These are phyloP conservation scores for Talaromyces albobiverticillius DNA, from an alignment of 2,329 filamentous ascomycete genomes.

Conservation along the genomic window DNA sequence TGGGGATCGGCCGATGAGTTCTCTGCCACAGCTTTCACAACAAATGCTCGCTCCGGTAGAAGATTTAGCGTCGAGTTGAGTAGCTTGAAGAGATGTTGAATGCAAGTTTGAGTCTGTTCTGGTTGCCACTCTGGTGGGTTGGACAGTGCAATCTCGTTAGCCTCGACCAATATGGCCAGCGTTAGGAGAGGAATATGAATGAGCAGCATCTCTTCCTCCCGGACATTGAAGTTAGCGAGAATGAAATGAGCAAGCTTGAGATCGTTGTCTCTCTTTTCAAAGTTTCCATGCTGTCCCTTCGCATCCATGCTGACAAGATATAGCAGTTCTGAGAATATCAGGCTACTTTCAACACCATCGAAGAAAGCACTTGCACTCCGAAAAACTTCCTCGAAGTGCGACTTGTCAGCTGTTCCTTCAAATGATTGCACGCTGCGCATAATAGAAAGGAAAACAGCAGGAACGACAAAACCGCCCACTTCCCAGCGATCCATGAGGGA, in stretches of 20 bases:
- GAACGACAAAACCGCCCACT: constrained; percentile 84
- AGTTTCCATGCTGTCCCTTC: constrained; percentile 49
- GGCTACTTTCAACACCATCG: constrained; percentile 88
- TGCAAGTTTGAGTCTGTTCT: constrained; percentile 20
- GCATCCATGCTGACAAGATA: constrained; percentile 56
- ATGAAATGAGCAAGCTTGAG: constrained; percentile 78
- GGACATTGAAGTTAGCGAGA: constrained; percentile 82
- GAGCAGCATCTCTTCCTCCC: constrained; percentile 92
- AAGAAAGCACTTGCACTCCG: constrained; percentile 95
- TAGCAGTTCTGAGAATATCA: constrained; percentile 85
- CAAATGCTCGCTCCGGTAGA: constrained; percentile 50
- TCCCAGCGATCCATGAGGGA: constrained; percentile 99
- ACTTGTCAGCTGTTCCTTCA: constrained; percentile 63
- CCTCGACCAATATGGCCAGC: constrained; percentile 58
- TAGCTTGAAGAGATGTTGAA: constrained; percentile 27
- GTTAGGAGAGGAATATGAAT: constrained; percentile 76
- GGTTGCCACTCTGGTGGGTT: constrained; percentile 14
- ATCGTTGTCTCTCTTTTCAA: constrained; percentile 56
- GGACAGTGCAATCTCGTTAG: constrained; percentile 34
- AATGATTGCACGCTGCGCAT: constrained; percentile 77
- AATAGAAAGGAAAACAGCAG: constrained; percentile 82
- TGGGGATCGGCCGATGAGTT: constrained; percentile 16
- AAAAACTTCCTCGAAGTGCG: constrained; percentile 79
- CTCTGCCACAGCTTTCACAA: constrained; percentile 44
- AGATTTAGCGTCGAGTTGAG: constrained; percentile 29